These are phyloP conservation scores for Aspergillus tubingensis DNA, from an alignment of 2,329 filamentous ascomycete species.

Conservation along the genomic window DNA sequence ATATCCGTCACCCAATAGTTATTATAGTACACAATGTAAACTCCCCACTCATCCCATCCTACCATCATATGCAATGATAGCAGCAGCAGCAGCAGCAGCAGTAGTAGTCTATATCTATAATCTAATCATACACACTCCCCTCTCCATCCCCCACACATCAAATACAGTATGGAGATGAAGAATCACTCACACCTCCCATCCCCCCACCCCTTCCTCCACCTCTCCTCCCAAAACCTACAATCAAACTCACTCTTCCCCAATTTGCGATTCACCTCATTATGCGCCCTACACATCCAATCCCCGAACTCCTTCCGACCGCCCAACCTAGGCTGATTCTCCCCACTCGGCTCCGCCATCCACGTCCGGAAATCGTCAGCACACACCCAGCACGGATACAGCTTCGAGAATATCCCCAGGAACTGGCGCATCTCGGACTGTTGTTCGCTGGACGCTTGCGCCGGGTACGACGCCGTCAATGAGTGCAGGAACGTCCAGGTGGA, in stretches of 20 bases:
- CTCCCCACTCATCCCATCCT: not conserved
- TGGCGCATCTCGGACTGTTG: conserved; percentile 75
- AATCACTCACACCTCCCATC: conserved; percentile 65
- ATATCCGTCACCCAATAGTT: not conserved
- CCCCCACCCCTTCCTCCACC: conserved; percentile 86
- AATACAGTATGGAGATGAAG: too few relatives aligned
- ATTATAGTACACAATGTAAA: not conserved
- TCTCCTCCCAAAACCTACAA: conserved; percentile 85
- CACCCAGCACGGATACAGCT: conserved; percentile 91
- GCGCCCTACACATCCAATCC: conserved; percentile 53
- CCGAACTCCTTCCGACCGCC: conserved; percentile 52
- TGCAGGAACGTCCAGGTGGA: conserved; percentile 93
- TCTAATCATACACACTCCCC: not conserved
- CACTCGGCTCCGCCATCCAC: conserved; percentile 67
- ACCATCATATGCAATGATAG: too few relatives aligned
- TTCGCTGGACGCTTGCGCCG: conserved; percentile 63
- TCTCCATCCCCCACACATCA: not conserved
- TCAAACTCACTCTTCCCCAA: conserved; percentile 90
- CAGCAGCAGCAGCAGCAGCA: too few relatives aligned
- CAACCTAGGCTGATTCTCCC: conserved; percentile 63
- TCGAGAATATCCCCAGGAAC: conserved; percentile 80
- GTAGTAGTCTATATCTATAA: not conserved
- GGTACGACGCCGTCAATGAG: conserved; percentile 85
- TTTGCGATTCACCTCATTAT: conserved; percentile 63
- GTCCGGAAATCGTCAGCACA: conserved; percentile 88